Evolutionary conservation across 2,329 filamentous ascomycete species (phyloP), one percentile per base, ranked within the genome.

Genomic region (Colletotrichum godetiae): DNA sequence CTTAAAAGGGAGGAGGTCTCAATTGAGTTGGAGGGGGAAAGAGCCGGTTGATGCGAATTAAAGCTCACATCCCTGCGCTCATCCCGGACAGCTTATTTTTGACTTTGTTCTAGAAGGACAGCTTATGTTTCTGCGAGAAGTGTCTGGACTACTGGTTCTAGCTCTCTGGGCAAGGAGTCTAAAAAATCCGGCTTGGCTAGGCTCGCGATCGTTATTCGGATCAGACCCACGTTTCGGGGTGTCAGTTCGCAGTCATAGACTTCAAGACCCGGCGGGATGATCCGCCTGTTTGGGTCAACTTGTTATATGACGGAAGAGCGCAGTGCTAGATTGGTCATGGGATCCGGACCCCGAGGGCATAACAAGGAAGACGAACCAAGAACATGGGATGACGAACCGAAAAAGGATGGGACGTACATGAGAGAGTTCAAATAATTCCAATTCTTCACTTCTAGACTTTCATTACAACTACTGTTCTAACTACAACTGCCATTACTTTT

Each of bases 211-310:
- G 33, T 12, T 19, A 42, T 58, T 68, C 55, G 46, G 60, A 70
- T 65, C 46, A 55, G 46, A 37, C 24, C 11, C 11, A 65, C 60
- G 46, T 65, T 73, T 69, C 42, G 70, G 60, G 67, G 11, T 29
- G 49, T 55, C 42, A 56, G 12, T 37, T 53, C 46, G 49, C 57
- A 19, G 6, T 46, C 22, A 56, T 33, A 62, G 65, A 57, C 58
- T 46, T 19, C n/a, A 7, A 15, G 6, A 19, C 2, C 10, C 10
- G 61, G 13, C 46, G 29, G 46, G 46, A 31, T 49, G 42, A 42
- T 22, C 52, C 22, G 33, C 33, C 12, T 49, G 52, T 27, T 37
- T 56, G 29, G 22, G 3, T 46, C 19, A 19, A 12, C 12, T 31
- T 46, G 22, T 12, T 24, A 24, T 59, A 15, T 29, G 27, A 11